These are phyloP conservation scores for Ballota nigra DNA, from an alignment of 257 asterid genomes.

Conservation along the genomic window DNA sequence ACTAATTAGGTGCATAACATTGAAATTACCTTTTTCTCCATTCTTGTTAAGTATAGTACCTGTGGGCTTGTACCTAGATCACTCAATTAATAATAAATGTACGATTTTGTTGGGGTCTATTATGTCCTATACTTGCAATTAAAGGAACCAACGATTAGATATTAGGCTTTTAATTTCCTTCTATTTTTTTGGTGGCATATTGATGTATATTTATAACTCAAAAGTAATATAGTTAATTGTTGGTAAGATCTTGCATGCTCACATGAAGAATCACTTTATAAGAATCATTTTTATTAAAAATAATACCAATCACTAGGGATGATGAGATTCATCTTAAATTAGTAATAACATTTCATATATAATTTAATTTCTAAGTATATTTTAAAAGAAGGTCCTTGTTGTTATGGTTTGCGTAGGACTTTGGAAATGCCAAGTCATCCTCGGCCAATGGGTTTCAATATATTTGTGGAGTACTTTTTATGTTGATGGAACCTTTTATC, in stretches of 20 bases:
- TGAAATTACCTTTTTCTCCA: neutral
- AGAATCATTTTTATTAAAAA: neutral
- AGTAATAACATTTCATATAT: too few relatives aligned
- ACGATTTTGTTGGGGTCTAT: conserved; percentile 8
- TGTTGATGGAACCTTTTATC: neutral
- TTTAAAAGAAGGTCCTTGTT: too few relatives aligned
- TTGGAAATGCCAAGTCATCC: neutral
- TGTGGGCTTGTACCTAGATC: conserved; percentile 12
- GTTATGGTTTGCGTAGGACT: too few relatives aligned
- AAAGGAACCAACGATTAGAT: neutral
- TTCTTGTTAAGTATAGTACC: neutral
- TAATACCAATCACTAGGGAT: too few relatives aligned
- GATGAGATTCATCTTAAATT: too few relatives aligned
- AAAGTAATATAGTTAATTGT: neutral
- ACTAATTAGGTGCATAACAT: neutral
- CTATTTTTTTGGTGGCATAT: neutral
- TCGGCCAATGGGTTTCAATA: neutral
- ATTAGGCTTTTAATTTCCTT: neutral
- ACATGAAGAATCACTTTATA: neutral
- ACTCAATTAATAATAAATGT: conserved; percentile 9
- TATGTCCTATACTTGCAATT: conserved; percentile 2
- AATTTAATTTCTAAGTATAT: too few relatives aligned
- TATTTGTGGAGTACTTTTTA: neutral
- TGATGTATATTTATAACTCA: neutral
- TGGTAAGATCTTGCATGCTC: neutral